Evolutionary conservation across 139 green algal species (phyloP), one percentile per base, ranked within the genome.

Genomic region (Ettlia oleoabundans): DNA sequence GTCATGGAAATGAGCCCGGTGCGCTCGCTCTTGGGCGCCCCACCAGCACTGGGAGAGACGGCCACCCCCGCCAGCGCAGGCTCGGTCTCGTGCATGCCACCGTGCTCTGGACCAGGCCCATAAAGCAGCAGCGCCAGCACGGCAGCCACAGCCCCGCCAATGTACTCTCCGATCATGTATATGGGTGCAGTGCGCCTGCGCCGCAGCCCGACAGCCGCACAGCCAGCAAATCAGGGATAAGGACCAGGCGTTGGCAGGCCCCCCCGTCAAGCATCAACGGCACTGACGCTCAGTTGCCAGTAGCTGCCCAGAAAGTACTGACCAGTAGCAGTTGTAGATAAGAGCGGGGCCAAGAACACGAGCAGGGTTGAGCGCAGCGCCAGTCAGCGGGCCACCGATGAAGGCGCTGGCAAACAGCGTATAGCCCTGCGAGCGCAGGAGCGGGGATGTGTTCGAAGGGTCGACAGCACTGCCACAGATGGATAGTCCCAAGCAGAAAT

Each of bases 341-440:
- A 91, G 81, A 24, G 93, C 90, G 32, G 93, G 93, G 38, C 91
- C 93, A 24, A 96, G 88, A 33, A 93, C 94, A 63, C 93, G 90
- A 0, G 93, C 93, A 22, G 93, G 93, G 84, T 96, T 96, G 41
- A 96, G 86, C 35, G 86, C 90, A 22, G 93, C 91, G 35, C 91
- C 92, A 8, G 91, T 93, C 84, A 93, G 93, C 2, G 85, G 93
- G 6, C 92, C 93, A 67, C 90, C 90, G 33, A 88, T 82, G 41
- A 95, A 90, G 51, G 93, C 93, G 38, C 87, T 89, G 8, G 92
- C 92, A 80, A 94, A 96, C 28, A 95, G 86, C 0, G 91, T 91
- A 77, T 94, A 91, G 30, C 92, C 92, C 73, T 80, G 73, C 18
- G 52, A 94, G 92, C 28, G 88, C 88, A 47, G 93, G 85, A 30